phyloP scores from a whole-genome alignment of 441 rosid species.

The Erodium trifolium region DNA sequence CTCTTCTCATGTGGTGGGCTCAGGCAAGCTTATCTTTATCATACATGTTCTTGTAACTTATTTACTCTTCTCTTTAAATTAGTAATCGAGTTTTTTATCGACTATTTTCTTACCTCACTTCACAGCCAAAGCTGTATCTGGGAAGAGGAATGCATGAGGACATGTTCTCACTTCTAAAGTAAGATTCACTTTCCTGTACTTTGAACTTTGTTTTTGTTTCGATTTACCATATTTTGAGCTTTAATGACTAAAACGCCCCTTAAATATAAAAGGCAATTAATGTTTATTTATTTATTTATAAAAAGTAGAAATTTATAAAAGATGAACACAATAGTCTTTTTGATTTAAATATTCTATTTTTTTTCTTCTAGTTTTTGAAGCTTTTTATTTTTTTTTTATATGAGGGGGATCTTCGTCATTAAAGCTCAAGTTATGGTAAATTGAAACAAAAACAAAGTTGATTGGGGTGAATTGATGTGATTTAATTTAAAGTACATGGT shows the following conservation, averaged over 20 bases:
- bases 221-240: no score
- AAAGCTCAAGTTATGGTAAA: no score
- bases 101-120: constrained; percentile 1
- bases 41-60: neutral
- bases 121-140: constrained; percentile 80
- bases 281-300: no score
- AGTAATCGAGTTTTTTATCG: constrained; percentile 6
- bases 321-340: no score
- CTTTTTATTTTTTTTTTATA: neutral
- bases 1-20: constrained; percentile 96
- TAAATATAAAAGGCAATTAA: no score
- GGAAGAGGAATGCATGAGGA: constrained; percentile 99
- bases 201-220: neutral
- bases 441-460: no score
- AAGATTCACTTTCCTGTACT: constrained; percentile 23
- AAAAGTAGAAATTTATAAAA: no score
- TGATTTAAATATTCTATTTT: no score
- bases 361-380: no score
- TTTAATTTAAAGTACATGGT: no score
- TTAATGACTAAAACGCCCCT: no score
- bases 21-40: constrained; percentile 50
- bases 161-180: constrained; percentile 76
- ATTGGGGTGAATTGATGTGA: no score
- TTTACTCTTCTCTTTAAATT: neutral
- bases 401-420: neutral